Base-by-base conservation (phyloP, 2,329 filamentous ascomycete species). In the Colletotrichum sp. region DNA sequence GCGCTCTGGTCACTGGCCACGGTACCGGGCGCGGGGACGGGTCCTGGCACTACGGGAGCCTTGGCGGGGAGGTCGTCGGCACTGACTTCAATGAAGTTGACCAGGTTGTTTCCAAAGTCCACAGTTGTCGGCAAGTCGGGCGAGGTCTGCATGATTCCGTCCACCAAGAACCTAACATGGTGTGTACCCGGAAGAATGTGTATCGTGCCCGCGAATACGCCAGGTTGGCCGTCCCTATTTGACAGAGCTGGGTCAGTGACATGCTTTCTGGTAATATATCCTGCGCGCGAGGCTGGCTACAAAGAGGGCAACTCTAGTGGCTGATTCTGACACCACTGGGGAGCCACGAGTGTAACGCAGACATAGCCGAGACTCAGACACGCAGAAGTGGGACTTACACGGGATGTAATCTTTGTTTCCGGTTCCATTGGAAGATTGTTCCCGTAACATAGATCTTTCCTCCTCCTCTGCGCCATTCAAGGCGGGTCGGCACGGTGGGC, bases 391-490 rank as follows among this genome's bases (percentile, higher is more conserved):
- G 55, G 51, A 91, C 93, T 90, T 90, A 98, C 95, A 95, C 93
- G 83, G 90, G 92, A 83, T 95, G 92, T 80, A 99, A 87, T 78
- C 94, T 91, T 82, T 96, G 97, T 85, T 98, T 98, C 82, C 94
- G 93, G 84, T 97, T 95, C 97, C 97, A 99, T 82, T 96, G 94
- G 79, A 98, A 97, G 81, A 98, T 98, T 24, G 97, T 98, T 77
- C 96, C 96, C 1, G 97, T 99, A 59, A 99, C 95, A 82, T 98
- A 99, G 76, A 98, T 92, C 84, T 96, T 97, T 72, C 98, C 94
- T 72, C 94, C 96, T 66, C 92, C 91, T 11, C 91, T 90, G 77
- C 90, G 90, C 97, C 97, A 99, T 84, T 97, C 94, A 72, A 99
- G 91, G 72, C 90, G 87, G 3, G 95, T 98, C 3, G 95, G 94